A percentile compares a stretch with the other conserved stretches of the same genome.
These are phyloP conservation scores for Phaffia australis DNA, from an alignment of 768 basidiomycete genomes.

Conservation along the genomic window DNA sequence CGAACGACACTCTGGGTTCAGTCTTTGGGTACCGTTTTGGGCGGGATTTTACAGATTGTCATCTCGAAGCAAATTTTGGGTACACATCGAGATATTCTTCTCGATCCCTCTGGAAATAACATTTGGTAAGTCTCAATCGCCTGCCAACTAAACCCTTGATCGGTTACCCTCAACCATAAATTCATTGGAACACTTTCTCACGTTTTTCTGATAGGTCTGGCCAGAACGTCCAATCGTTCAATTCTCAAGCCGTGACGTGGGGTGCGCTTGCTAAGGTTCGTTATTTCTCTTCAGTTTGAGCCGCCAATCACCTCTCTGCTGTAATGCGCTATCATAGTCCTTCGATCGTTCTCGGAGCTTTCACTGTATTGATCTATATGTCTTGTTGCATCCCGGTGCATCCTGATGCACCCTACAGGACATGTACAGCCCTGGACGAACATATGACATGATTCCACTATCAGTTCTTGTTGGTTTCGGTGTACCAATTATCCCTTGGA, in stretches of 20 bases:
- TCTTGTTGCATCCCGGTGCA: background rate
- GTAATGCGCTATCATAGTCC: conserved; percentile 1
- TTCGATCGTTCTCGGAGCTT: background rate
- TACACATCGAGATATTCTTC: conserved; percentile 7
- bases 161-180: background rate
- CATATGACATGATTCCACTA: conserved; percentile 30
- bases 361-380: background rate
- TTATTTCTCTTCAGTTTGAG: background rate
- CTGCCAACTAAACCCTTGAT: background rate
- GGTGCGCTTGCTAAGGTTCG: conserved; percentile 37
- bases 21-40: conserved; percentile 28
- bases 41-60: conserved; percentile 27
- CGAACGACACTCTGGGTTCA: conserved; percentile 18
- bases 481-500: conserved; percentile 29
- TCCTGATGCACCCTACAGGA: background rate
- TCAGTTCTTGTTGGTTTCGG: conserved; percentile 28
- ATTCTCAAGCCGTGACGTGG: conserved; percentile 38
- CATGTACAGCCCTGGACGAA: conserved; percentile 28
- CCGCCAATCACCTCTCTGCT: conserved; percentile 26
- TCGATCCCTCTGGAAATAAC: background rate
- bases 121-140: background rate
- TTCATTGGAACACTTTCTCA: background rate
- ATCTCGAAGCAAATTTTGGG: conserved; percentile 10
- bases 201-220: conserved; percentile 25
- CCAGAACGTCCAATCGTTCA: conserved; percentile 31